Conservation (phyloP, 2,329 filamentous ascomycete species). For the Rhynchosporium secalis region DNA sequence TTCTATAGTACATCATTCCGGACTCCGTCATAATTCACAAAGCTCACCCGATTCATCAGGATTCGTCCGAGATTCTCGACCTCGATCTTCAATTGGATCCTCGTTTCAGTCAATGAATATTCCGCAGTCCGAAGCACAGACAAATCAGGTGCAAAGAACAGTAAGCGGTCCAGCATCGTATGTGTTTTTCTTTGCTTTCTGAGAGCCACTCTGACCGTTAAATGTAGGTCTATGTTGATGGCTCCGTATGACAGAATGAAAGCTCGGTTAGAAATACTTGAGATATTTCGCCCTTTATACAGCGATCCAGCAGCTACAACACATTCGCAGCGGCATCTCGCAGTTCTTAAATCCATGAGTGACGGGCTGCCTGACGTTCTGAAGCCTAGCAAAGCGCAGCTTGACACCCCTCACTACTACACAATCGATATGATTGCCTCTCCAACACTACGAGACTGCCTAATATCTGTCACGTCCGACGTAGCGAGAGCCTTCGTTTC, state of each 20-base stretch:
- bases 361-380: slow-evolving; percentile 40
- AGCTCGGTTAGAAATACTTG: slow-evolving; percentile 40
- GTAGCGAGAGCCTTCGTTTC: slow-evolving; percentile 42
- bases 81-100: slow-evolving; percentile 40
- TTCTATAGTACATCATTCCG: slow-evolving; percentile 41
- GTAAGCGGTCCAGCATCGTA: slow-evolving; percentile 28
- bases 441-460: slow-evolving; percentile 42
- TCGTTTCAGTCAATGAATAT: slow-evolving; percentile 40
- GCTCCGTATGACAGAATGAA: slow-evolving; percentile 41
- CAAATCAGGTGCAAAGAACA: slow-evolving; percentile 26
- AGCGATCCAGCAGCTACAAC: slow-evolving; percentile 39
- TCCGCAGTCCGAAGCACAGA: slow-evolving; percentile 30
- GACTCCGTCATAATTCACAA: slow-evolving; percentile 41
- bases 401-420: slow-evolving; percentile 44
- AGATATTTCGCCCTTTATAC: slow-evolving; percentile 42
- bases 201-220: slow-evolving; percentile 21
- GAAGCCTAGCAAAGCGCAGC: slow-evolving; percentile 43
- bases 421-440: slow-evolving; percentile 47
- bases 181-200: slow-evolving; percentile 3
- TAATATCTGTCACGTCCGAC: slow-evolving; percentile 42
- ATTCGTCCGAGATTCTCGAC: slow-evolving; percentile 38
- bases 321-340: slow-evolving; percentile 41
- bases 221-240: slow-evolving; percentile 38
- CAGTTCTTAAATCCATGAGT: slow-evolving; percentile 36
- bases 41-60: slow-evolving; percentile 43